These are phyloP conservation scores for Diaporthe vexans DNA, from an alignment of 2,329 filamentous ascomycete species.

Conservation along the genomic window DNA sequence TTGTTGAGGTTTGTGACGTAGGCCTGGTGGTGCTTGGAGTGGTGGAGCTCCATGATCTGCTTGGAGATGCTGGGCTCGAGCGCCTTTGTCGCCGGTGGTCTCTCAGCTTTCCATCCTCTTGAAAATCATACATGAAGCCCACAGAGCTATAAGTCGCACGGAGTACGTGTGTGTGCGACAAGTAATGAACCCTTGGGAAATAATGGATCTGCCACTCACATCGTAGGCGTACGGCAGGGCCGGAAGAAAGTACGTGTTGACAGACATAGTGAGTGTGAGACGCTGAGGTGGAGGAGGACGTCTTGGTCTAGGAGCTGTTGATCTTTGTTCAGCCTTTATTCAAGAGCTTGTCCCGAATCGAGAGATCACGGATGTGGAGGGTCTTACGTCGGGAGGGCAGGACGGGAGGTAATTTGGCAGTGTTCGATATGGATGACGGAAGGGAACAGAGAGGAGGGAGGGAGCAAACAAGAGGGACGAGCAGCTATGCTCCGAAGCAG, in stretches of 20 bases:
- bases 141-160: too few species aligned
- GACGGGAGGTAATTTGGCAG: neutral
- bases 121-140: neutral
- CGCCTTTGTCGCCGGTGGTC: conserved; percentile 42
- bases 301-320: neutral
- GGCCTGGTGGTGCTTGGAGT: conserved; percentile 94
- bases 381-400: neutral
- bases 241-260: conserved; percentile 52
- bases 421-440: neutral
- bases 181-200: too few species aligned
- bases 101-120: conserved; percentile 45
- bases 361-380: too few species aligned
- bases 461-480: neutral
- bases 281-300: neutral
- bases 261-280: conserved; percentile 39
- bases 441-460: neutral
- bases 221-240: conserved; percentile 52
- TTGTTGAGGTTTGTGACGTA: conserved; percentile 93
- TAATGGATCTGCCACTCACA: conserved; percentile 43
- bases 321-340: neutral
- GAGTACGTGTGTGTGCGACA: neutral
- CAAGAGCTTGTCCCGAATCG: neutral
- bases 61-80: conserved; percentile 82
- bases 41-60: conserved; percentile 97
- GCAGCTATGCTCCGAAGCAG: neutral